A percentile compares a stretch with the other conserved stretches of the same genome.
These are phyloP conservation scores for Annulohypoxylon nitens DNA, from an alignment of 495 filamentous ascomycete genomes.

Conservation along the genomic window DNA sequence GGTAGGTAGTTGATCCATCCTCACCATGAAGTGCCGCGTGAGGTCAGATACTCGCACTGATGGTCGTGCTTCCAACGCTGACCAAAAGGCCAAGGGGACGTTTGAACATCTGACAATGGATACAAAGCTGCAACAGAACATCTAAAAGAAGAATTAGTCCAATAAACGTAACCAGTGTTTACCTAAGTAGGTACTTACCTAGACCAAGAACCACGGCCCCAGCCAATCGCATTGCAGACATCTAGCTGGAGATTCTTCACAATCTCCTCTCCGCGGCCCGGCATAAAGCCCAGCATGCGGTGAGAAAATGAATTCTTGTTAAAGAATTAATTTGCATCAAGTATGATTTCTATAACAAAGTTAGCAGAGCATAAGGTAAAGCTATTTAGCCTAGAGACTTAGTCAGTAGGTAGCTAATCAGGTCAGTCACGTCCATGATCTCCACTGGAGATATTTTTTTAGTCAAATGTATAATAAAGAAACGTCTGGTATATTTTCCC, in stretches of 20 bases:
- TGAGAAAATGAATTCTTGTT: slow-evolving; percentile 58
- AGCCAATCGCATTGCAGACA: not conserved
- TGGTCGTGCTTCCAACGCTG: not conserved
- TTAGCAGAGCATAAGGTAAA: slow-evolving; percentile 33
- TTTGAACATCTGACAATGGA: not conserved
- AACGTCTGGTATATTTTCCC: slow-evolving; percentile 41
- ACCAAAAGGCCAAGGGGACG: not conserved
- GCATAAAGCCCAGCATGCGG: slow-evolving; percentile 57
- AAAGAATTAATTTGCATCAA: slow-evolving; percentile 6
- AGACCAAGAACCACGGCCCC: too few relatives aligned
- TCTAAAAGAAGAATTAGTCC: too few relatives aligned
- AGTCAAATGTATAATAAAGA: slow-evolving; percentile 9
- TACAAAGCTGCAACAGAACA: too few relatives aligned
- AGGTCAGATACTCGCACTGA: not conserved
- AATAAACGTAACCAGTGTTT: too few relatives aligned
- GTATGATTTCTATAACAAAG: slow-evolving; percentile 19
- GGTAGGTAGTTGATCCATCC: not conserved
- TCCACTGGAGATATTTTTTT: slow-evolving; percentile 43
- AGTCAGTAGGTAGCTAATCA: slow-evolving; percentile 2
- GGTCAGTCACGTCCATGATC: slow-evolving; percentile 33
- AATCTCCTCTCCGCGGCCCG: slow-evolving; percentile 57
- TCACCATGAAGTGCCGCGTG: not conserved
- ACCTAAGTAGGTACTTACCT: too few relatives aligned
- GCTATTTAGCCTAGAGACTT: not conserved
- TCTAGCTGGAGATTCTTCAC: not conserved